These are phyloP conservation scores for Triticum timopheevii DNA, from an alignment of 176 grass and related monocot genomes.

Conservation along the genomic window DNA sequence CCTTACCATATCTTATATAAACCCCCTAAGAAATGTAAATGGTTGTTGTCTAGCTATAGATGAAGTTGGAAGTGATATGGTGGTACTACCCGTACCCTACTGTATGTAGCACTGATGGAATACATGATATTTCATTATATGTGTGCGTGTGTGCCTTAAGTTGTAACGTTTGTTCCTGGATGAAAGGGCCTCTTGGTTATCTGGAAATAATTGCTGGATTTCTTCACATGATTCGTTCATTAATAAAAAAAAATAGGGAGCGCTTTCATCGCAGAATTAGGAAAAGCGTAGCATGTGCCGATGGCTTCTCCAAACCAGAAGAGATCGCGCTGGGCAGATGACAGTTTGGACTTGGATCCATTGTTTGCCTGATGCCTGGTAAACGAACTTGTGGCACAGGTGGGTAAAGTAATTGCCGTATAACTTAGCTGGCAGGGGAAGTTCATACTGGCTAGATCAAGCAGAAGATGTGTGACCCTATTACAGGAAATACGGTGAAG, in stretches of 20 bases:
- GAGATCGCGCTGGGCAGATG: too few relatives aligned
- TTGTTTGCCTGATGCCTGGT: too few relatives aligned
- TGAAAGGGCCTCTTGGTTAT: not conserved
- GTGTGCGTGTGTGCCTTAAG: not conserved
- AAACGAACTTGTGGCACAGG: too few relatives aligned
- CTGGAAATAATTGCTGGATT: not conserved
- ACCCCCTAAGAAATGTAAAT: conserved; percentile 38
- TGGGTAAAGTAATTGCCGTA: too few relatives aligned
- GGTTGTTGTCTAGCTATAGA: conserved; percentile 35
- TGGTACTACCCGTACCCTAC: not conserved
- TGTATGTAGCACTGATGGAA: conserved; percentile 47
- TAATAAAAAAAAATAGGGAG: too few relatives aligned
- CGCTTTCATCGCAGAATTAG: too few relatives aligned
- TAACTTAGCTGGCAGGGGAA: too few relatives aligned
- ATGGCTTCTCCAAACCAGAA: too few relatives aligned
- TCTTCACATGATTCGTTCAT: not conserved
- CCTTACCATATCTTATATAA: conserved; percentile 23
- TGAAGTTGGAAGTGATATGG: conserved; percentile 8
- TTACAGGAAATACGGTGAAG: not conserved
- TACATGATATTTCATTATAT: not conserved
- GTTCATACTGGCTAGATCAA: too few relatives aligned
- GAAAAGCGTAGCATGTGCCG: too few relatives aligned
- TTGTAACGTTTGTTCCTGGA: not conserved
- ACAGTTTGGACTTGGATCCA: too few relatives aligned
- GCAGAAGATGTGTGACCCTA: too few relatives aligned